A percentile compares a stretch with the other conserved stretches of the same genome.
Conservation (phyloP, 2,329 filamentous ascomycete genomes). For the Cytospora chrysosperma region DNA sequence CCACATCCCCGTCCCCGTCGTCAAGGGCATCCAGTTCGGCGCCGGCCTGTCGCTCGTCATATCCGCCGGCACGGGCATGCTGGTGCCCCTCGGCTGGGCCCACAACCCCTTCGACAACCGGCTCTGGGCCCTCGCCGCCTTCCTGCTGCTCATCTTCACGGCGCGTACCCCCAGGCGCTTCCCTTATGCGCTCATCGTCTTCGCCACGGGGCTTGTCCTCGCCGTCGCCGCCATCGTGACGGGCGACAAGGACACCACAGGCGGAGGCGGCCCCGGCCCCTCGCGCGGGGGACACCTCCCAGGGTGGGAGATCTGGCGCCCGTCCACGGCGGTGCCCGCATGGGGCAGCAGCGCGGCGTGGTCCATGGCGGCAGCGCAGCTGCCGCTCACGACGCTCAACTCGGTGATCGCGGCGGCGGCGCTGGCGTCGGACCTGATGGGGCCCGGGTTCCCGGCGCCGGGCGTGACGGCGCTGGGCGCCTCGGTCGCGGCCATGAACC, state of each 20-base stretch:
- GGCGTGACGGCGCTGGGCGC: constrained; percentile 75
- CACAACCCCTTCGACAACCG: constrained; percentile 72
- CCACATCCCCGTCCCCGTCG: constrained; percentile 79
- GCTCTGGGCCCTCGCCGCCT: constrained; percentile 72
- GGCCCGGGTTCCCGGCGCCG: constrained; percentile 63
- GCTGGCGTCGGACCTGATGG: constrained; percentile 71
- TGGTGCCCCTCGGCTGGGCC: constrained; percentile 68
- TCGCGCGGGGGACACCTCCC: constrained; percentile 45
- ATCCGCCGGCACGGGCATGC: constrained; percentile 68
- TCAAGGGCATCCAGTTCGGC: constrained; percentile 93
- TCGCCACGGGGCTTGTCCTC: constrained; percentile 66
- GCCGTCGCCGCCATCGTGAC: constrained; percentile 46
- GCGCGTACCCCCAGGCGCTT: constrained; percentile 59
- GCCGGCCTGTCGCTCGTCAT: constrained; percentile 82
- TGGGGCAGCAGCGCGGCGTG: constrained; percentile 40
- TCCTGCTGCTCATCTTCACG: constrained; percentile 67
- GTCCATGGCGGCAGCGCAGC: constrained; percentile 74
- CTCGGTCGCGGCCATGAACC: constrained; percentile 81
- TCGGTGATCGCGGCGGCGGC: constrained; percentile 86
- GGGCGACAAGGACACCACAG: constrained; percentile 24
- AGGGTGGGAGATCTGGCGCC: constrained; percentile 59
- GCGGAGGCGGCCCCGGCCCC: too few relatives aligned
- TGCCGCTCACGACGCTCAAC: constrained; percentile 89
- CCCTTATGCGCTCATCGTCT: constrained; percentile 76
- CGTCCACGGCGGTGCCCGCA: constrained; percentile 46